Percentiles rank a stretch among this genome's conserved stretches.
Conservation (phyloP, 345 rosid species). For the Gynandropsis gynandra region DNA sequence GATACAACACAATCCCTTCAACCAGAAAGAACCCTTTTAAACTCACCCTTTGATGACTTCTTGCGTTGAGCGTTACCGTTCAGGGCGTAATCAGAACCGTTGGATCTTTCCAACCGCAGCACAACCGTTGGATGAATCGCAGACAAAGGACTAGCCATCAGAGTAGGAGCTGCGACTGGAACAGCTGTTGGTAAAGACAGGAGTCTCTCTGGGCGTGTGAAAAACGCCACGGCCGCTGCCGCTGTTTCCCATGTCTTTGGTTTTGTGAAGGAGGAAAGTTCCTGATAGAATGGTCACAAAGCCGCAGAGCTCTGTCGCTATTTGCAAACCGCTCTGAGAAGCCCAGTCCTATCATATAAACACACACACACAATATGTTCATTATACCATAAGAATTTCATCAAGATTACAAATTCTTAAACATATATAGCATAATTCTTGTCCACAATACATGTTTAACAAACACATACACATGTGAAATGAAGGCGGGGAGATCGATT, state of each 20-base stretch:
- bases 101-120: slow-evolving; percentile 5
- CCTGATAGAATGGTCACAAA: slow-evolving; percentile 77
- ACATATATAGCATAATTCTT: too few species aligned
- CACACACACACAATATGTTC: too few species aligned
- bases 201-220: slow-evolving; percentile 26
- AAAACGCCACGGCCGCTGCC: slow-evolving; percentile 10
- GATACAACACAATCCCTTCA: slow-evolving; percentile 2
- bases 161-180: slow-evolving; percentile 17
- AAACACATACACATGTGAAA: too few species aligned
- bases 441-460: too few species aligned
- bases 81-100: background rate
- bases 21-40: background rate
- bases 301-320: slow-evolving; percentile 71
- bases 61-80: slow-evolving; percentile 2
- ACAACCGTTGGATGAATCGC: slow-evolving; percentile 7
- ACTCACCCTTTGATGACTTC: slow-evolving; percentile 8
- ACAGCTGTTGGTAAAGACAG: slow-evolving; percentile 20
- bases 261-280: slow-evolving; percentile 86
- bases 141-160: slow-evolving; percentile 7
- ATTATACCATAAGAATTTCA: too few species aligned
- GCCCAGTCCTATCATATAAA: slow-evolving; percentile 59
- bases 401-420: background rate
- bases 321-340: slow-evolving; percentile 65
- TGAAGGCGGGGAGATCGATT: too few species aligned
- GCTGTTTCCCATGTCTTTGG: slow-evolving; percentile 72